Base-by-base conservation (phyloP, 768 basidiomycete species). In the Leccinum disarticulatum region DNA sequence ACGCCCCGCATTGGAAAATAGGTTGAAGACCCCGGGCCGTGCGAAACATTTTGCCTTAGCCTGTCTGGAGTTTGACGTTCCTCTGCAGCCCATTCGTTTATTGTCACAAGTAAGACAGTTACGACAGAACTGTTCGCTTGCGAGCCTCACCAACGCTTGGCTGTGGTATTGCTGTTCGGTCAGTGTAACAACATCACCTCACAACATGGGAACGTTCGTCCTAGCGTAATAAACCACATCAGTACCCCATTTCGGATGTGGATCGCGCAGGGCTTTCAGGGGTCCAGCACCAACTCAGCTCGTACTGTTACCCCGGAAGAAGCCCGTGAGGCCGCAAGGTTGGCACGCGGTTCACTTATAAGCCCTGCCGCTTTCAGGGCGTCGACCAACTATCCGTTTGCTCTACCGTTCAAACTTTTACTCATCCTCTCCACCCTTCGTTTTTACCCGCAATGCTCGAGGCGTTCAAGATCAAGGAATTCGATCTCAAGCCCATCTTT, bases 391-490 rank as follows among this genome's bases (percentile, higher is more conserved):
- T 57, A 61, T 56, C 57, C 64, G 59, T 63, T 50, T 65, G 8
- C 47, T 52, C 52, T 13, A 50, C 68, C 52, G 61, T 57, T 17
- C 51, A 58, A 58, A 53, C 53, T 15, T 61, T 55, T 25, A 47
- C 43, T 50, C 25, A 9, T 31, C 33, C 13, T 43, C 55, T 38
- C 56, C 58, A 15, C 27, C 47, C 2, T 54, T 60, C 28, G 7
- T 50, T 57, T 43, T 57, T 43, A 51, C 46, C 19, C 55, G 57
- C 60, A 43, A 83, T 91, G 79, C 81, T 91, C 33, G 84, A 85
- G 68, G 87, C 87, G 56, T 91, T 92, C 82, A 90, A 88, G 75
- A 79, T 90, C 70, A 90, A 90, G 66, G 82, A 86, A 19, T 90
- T 86, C 68, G 83, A 91, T 77, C 82, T 91, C 63, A 83, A 85